Base-by-base conservation (phyloP, 169 alveolate genomes). In the Plasmodium knowlesi region DNA sequence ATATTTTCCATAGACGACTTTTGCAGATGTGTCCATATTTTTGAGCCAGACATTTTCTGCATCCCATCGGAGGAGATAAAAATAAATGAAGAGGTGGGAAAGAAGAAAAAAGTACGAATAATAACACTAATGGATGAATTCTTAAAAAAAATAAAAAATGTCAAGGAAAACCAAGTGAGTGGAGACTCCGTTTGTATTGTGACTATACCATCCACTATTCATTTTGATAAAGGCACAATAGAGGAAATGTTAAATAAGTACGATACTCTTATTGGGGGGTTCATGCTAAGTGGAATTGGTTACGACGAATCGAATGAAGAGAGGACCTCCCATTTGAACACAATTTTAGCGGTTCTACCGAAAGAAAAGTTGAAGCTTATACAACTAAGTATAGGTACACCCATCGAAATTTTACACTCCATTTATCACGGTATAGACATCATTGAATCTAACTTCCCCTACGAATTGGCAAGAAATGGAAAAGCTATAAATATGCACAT, bases 391-490 rank as follows among this genome's bases (percentile, higher is more conserved):
- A 57, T 46, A 12, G 97, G 97, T 16, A 84, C 86, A n/a, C 95
- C 96, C n/a, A 54, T 93, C 37, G 96, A 95, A 83, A 79, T 95
- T 81, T 54, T 95, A n/a, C 96, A 95, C 25, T 82, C 93, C 57
- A 71, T 93, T n/a, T 88, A 71, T 46, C 67, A 89, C 78, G 97
- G 97, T n/a, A 78, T 95, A 30, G 97, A 95, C 70, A 93, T 95
- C 70, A 50, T 95, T 28, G 90, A 93, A 82, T 37, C 97, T 8
- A 92, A 93, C 28, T 92, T 91, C 43, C 97, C 97, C 30, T 83
- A 89, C 78, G 30, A 37, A 25, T 72, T 95, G 53, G 94, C 97
- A 57, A 76, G 32, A 34, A 88, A 32, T 72, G 97, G 97, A 54
- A 57, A 78, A 57, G 97, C 97, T 34, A 80, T 95, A 54, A 92